A percentile compares a stretch with the other conserved stretches of the same genome.
Evolutionary conservation across 768 basidiomycete species (phyloP).

Genomic region (Cubamyces sp.): DNA sequence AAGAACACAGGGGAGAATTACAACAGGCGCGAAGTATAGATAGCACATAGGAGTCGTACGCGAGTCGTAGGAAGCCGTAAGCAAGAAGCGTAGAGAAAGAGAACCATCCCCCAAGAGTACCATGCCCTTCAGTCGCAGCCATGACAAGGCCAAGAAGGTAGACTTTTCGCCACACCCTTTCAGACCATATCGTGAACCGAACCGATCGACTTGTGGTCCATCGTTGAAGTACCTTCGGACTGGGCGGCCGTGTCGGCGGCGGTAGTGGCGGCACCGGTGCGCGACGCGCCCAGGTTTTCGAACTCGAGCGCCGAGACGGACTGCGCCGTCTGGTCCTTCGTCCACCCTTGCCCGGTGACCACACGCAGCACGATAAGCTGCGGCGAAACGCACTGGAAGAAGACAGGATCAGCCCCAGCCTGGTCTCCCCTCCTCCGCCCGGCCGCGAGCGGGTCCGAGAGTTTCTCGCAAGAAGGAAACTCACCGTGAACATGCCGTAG

Average conservation of each 20-base stretch:
- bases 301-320: conserved; percentile 17
- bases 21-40: background rate
- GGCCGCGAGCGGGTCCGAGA: too few species aligned
- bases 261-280: background rate
- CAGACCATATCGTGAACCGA: conserved; percentile 3
- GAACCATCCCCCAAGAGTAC: too few species aligned
- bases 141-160: too few species aligned
- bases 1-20: background rate
- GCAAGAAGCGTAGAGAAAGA: too few species aligned
- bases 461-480: background rate
- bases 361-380: conserved; percentile 28
- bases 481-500: conserved; percentile 27
- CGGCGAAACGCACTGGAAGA: conserved; percentile 24
- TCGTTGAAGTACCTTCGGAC: conserved; percentile 1
- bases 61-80: background rate
- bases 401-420: too few species aligned
- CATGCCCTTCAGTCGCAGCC: too few species aligned
- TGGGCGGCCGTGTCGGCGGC: background rate
- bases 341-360: conserved; percentile 25
- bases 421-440: too few species aligned
- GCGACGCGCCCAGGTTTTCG: conserved; percentile 2
- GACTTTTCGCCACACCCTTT: background rate
- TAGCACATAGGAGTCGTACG: background rate
- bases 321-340: conserved; percentile 9
- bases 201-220: conserved; percentile 12